phyloP scores from a whole-genome alignment of 2,329 filamentous ascomycete species.

The Cadophora gregata region DNA sequence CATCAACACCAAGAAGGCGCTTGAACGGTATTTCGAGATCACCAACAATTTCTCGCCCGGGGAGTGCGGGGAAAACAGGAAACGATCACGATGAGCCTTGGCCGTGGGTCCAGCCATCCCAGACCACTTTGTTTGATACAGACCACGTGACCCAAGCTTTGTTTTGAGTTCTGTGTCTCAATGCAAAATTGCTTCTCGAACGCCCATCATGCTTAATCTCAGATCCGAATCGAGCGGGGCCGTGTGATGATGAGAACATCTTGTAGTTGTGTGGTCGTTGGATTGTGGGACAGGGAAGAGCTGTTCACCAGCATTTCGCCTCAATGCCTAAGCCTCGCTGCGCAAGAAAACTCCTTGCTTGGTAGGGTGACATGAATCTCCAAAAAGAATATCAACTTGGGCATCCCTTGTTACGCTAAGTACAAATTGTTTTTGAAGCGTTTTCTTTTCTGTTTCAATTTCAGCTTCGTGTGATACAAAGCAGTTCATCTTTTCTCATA shows the following conservation, averaged over 20 bases:
- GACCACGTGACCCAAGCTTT: conserved; percentile 4
- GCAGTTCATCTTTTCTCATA: background rate
- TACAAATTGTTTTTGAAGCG: background rate
- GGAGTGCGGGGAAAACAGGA: background rate
- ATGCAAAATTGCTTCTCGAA: conserved; percentile 9
- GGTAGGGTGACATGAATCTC: background rate
- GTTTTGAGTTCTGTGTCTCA: conserved; percentile 1
- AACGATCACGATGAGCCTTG: conserved; percentile 2
- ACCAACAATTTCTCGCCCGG: background rate
- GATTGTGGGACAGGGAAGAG: background rate
- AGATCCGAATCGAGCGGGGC: background rate
- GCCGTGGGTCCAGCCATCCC: background rate
- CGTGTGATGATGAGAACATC: conserved; percentile 1
- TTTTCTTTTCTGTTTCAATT: conserved; percentile 1
- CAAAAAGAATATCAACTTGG: background rate
- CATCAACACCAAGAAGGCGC: background rate
- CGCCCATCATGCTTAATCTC: conserved; percentile 2
- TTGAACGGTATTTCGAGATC: background rate
- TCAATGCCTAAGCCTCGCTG: background rate
- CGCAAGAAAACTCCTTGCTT: background rate
- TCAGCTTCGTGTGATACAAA: conserved; percentile 13
- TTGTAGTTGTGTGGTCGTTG: background rate
- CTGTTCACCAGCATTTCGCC: background rate
- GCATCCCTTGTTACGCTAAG: background rate
- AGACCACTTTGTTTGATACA: conserved; percentile 4